Conservation (phyloP, 139 green algal genomes). For the Chlorella ohadii region DNA sequence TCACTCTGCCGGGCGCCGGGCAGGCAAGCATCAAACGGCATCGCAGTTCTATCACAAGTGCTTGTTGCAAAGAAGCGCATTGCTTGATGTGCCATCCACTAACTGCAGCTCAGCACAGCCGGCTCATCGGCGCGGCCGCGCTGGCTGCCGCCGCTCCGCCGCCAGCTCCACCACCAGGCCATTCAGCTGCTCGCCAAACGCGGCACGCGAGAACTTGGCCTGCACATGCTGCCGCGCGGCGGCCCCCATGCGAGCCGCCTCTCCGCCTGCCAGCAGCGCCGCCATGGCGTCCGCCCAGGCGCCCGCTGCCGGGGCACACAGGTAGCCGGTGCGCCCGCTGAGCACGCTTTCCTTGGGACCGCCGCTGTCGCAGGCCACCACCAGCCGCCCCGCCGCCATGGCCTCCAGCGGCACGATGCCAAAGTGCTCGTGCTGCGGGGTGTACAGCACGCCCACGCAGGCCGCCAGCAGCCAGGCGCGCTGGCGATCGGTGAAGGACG, state of each 20-base stretch:
- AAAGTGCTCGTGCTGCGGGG: slow-evolving; percentile 95
- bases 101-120: not conserved
- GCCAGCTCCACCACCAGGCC: slow-evolving; percentile 37
- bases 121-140: slow-evolving; percentile 9
- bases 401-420: slow-evolving; percentile 98
- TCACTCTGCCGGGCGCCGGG: too few relatives aligned
- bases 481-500: slow-evolving; percentile 86
- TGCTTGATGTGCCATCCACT: too few relatives aligned
- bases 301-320: slow-evolving; percentile 65
- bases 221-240: slow-evolving; percentile 70
- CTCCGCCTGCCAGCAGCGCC: slow-evolving; percentile 34
- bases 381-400: slow-evolving; percentile 86
- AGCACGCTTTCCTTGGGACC: slow-evolving; percentile 85
- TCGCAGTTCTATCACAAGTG: too few relatives aligned
- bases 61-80: too few relatives aligned
- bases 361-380: slow-evolving; percentile 91
- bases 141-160: slow-evolving; percentile 16
- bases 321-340: slow-evolving; percentile 69
- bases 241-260: slow-evolving; percentile 59
- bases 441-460: slow-evolving; percentile 87
- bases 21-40: too few relatives aligned
- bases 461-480: slow-evolving; percentile 73
- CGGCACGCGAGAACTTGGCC: slow-evolving; percentile 69
- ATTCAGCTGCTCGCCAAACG: slow-evolving; percentile 76
- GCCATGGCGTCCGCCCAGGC: slow-evolving; percentile 68